Base-by-base conservation (phyloP, 257 asterid species). In the Primulina eburnea region DNA sequence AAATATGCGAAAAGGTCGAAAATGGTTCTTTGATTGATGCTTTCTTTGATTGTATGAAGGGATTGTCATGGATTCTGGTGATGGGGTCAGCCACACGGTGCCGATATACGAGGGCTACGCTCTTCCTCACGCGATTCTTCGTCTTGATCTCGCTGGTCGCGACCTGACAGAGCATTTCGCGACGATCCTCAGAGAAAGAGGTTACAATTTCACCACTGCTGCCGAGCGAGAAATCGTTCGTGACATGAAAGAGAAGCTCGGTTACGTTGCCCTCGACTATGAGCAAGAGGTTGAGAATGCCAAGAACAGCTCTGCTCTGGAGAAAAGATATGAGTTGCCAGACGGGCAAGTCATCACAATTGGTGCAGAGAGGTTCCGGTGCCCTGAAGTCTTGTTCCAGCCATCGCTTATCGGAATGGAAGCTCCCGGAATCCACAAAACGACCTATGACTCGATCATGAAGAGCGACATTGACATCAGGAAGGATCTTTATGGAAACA, bases 191-290 rank as follows among this genome's bases (percentile, higher is more conserved):
- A 69, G 79, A 1, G 83, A 78, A 65, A 64, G 83, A 57, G 83
- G 85, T 8, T 75, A 81, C 62, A 65, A 67, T 59, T 78, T 81
- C 81, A 72, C 80, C 24, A 74, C 80, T 1, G 75, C 76, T 28
- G 83, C 79, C 16, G 83, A 81, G 29, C 73, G 78, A 63, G 85
- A 78, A 81, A 81, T 81, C 26, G 79, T 81, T 2, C 83, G 85
- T 0, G 83, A 81, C 28, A 2, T 81, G 17, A 81, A 81, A 59
- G 85, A 81, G 61, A 81, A 78, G 43, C 77, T 77, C 8, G 82
- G 78, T 21, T 77, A 77, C 21, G 82, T 81, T 28, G 78, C 85
- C 24, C 75, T 68, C 4, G 72, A 81, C 71, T 81, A 60, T 57
- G 81, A 81, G 71, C 71, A 81, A 40, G 83, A 81, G 59, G 55